These are phyloP conservation scores for Penicillium lividum DNA, from an alignment of 495 filamentous ascomycete genomes.

Conservation along the genomic window DNA sequence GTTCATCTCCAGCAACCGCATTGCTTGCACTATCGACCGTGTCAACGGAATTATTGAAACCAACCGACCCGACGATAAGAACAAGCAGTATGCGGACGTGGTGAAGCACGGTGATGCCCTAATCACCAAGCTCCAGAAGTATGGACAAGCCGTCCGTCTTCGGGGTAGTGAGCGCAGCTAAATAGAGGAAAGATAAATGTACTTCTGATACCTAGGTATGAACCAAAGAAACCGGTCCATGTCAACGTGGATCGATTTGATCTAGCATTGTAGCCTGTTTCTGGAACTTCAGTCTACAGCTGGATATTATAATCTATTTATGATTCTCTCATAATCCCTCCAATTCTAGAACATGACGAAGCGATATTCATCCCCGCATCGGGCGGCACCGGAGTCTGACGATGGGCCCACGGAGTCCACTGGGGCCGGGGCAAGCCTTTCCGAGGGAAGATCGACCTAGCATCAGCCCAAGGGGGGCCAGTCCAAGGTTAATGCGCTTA, in stretches of 20 bases:
- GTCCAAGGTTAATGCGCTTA: conserved; percentile 2
- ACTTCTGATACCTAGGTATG: conserved; percentile 1
- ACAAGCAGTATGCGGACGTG: conserved; percentile 97
- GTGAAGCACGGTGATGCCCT: conserved; percentile 95
- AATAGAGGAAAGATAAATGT: conserved; percentile 3
- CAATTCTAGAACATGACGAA: neutral
- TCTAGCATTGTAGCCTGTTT: conserved; percentile 1
- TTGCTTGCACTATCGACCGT: conserved; percentile 95
- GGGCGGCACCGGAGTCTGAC: conserved; percentile 21
- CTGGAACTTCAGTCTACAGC: neutral
- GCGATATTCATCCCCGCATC: conserved; percentile 16
- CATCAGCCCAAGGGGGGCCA: neutral
- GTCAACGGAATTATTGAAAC: conserved; percentile 98
- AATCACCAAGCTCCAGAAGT: conserved; percentile 99
- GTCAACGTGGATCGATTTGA: conserved; percentile 2
- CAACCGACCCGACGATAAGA: conserved; percentile 95
- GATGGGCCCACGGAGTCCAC: conserved; percentile 3
- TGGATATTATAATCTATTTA: neutral
- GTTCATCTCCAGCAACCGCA: conserved; percentile 92
- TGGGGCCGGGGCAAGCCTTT: conserved; percentile 1
- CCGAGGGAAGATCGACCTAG: conserved; percentile 6
- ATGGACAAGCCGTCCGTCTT: conserved; percentile 91
- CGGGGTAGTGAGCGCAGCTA: conserved; percentile 87
- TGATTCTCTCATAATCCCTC: neutral
- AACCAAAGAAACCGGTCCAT: neutral